A percentile compares a stretch with the other conserved stretches of the same genome.
phyloP scores from a whole-genome alignment of 306 rosid genomes.

The Cicer bijugum region DNA sequence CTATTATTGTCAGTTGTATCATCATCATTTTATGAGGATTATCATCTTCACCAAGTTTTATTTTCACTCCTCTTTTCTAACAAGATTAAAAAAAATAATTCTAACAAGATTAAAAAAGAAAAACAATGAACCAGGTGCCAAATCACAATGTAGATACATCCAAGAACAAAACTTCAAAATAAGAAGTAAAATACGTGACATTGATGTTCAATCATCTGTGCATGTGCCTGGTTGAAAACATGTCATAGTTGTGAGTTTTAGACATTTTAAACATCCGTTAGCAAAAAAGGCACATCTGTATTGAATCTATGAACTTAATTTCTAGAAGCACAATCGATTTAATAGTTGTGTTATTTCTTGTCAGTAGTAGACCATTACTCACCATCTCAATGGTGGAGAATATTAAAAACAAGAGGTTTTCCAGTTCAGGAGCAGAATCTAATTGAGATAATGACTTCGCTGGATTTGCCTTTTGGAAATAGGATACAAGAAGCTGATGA shows the following conservation, averaged over 20 bases:
- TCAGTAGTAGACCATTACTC: slow-evolving; percentile 1
- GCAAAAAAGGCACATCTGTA: not conserved
- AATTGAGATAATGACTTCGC: not conserved
- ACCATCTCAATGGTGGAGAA: slow-evolving; percentile 18
- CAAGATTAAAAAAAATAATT: not conserved
- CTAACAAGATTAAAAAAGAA: not conserved
- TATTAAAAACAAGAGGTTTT: not conserved
- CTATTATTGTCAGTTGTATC: not conserved
- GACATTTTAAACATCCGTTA: not conserved
- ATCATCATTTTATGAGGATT: not conserved
- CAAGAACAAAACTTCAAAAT: slow-evolving; percentile 1
- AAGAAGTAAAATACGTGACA: not conserved
- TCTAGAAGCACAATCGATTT: not conserved
- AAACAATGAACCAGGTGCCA: not conserved
- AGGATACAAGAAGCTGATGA: slow-evolving; percentile 9
- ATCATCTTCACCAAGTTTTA: not conserved
- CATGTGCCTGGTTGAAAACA: not conserved
- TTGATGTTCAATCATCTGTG: not conserved
- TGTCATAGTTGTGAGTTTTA: slow-evolving; percentile 2
- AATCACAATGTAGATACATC: slow-evolving; percentile 1
- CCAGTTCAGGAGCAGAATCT: slow-evolving; percentile 4
- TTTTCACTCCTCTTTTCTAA: not conserved
- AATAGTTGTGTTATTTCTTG: slow-evolving; percentile 5
- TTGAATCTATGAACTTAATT: not conserved
- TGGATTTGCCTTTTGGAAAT: slow-evolving; percentile 16